Percentiles rank a stretch among this genome's conserved stretches.
Conservation (phyloP, 2,329 filamentous ascomycete genomes). For the Penicillium capsulatum region DNA sequence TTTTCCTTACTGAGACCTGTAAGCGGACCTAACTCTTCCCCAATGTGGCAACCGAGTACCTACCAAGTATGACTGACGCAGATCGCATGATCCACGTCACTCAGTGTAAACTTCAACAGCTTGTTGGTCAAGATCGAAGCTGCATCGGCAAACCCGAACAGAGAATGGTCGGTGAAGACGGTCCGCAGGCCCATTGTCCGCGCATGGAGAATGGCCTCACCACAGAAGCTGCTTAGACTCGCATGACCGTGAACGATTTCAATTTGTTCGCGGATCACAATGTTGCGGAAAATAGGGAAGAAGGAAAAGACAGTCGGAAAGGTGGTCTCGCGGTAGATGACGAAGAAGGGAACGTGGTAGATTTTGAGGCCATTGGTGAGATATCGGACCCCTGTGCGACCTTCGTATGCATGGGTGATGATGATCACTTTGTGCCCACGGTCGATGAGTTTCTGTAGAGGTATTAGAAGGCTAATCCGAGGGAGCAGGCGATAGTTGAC, state of each 20-base stretch:
- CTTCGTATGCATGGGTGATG: slow-evolving; percentile 91
- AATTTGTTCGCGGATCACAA: slow-evolving; percentile 88
- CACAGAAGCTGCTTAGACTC: slow-evolving; percentile 85
- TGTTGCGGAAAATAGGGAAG: slow-evolving; percentile 96
- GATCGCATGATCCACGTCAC: slow-evolving; percentile 96
- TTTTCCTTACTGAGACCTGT: slow-evolving; percentile 75
- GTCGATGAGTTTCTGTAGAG: slow-evolving; percentile 76
- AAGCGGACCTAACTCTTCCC: background rate
- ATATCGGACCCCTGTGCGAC: slow-evolving; percentile 86
- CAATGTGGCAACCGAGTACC: slow-evolving; percentile 17
- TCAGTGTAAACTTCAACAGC: slow-evolving; percentile 89
- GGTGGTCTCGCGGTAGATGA: slow-evolving; percentile 89
- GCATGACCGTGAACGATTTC: slow-evolving; percentile 98
- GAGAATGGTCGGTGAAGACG: slow-evolving; percentile 94
- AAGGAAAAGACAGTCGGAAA: slow-evolving; percentile 98
- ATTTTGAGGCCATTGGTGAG: slow-evolving; percentile 97
- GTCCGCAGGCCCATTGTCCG: slow-evolving; percentile 94
- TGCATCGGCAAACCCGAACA: slow-evolving; percentile 96
- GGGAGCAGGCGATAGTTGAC: slow-evolving; percentile 2
- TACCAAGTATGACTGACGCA: slow-evolving; percentile 98
- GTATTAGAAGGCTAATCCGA: slow-evolving; percentile 7
- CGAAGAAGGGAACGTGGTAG: slow-evolving; percentile 92
- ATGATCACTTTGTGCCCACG: slow-evolving; percentile 97
- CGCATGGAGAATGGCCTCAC: slow-evolving; percentile 91
- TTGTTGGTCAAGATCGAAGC: slow-evolving; percentile 96